phyloP scores from a whole-genome alignment of 176 grass and related monocot species.

The Miscanthus lutarioriparius region DNA sequence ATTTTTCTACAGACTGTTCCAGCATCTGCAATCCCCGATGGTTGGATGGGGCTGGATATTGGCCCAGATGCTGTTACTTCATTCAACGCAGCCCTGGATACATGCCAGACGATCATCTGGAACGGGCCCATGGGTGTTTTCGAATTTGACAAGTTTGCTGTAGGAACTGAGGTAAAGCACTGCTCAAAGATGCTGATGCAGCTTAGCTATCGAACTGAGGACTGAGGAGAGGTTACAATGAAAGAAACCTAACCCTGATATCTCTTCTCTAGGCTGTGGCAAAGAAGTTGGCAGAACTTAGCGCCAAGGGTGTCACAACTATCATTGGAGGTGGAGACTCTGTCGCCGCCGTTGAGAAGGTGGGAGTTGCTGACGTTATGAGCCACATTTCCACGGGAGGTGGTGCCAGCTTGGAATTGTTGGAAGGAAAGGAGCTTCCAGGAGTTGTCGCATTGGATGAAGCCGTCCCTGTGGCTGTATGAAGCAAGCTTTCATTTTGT shows the following conservation, averaged over 20 bases:
- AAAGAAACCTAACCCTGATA: slow-evolving; percentile 13
- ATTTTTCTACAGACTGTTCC: slow-evolving; percentile 45
- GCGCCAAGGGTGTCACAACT: slow-evolving; percentile 64
- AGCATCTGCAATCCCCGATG: slow-evolving; percentile 71
- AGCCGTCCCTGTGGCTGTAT: slow-evolving; percentile 46
- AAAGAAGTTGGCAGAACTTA: slow-evolving; percentile 75
- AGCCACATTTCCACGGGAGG: slow-evolving; percentile 81
- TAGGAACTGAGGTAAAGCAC: slow-evolving; percentile 58
- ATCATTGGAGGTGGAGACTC: slow-evolving; percentile 85
- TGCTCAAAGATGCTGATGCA: not conserved
- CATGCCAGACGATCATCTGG: slow-evolving; percentile 72
- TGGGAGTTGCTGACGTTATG: slow-evolving; percentile 80
- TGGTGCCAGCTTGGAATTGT: slow-evolving; percentile 73
- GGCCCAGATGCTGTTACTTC: slow-evolving; percentile 57
- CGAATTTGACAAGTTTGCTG: slow-evolving; percentile 71
- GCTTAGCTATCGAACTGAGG: slow-evolving; percentile 9
- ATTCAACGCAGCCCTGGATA: slow-evolving; percentile 62
- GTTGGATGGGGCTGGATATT: slow-evolving; percentile 84
- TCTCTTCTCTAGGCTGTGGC: slow-evolving; percentile 56
- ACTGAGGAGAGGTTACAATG: not conserved
- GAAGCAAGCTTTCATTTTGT: slow-evolving; percentile 49
- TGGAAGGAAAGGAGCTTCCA: slow-evolving; percentile 79
- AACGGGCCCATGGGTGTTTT: slow-evolving; percentile 81
- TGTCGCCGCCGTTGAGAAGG: slow-evolving; percentile 76
- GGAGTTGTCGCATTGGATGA: slow-evolving; percentile 68